Evolutionary conservation across 106 monocot species (phyloP).

Genomic region (Allium cepa): DNA sequence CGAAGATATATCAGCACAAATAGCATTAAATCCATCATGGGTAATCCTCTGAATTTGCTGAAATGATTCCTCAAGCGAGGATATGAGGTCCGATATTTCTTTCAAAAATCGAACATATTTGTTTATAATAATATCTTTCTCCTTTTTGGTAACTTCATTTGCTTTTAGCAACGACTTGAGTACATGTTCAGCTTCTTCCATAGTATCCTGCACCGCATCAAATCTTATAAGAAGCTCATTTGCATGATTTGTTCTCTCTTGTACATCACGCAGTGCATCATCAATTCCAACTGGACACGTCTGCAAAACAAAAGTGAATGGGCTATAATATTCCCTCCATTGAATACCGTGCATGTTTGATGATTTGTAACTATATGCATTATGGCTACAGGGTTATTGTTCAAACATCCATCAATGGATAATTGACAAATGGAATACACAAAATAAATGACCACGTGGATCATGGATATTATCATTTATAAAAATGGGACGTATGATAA

Average conservation of each 20-base stretch:
- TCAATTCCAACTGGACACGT: background rate
- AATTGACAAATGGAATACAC: too few species aligned
- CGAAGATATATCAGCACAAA: constrained; percentile 18
- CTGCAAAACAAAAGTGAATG: too few species aligned
- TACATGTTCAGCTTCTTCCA: constrained; percentile 65
- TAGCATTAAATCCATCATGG: constrained; percentile 19
- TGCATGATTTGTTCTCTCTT: constrained; percentile 25
- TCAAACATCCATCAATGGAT: background rate
- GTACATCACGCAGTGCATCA: constrained; percentile 6
- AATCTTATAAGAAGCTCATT: constrained; percentile 29
- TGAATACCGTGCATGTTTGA: too few species aligned
- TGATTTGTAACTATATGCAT: background rate
- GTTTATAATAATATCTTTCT: constrained; percentile 29
- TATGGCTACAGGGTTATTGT: background rate
- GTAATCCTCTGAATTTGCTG: constrained; percentile 17
- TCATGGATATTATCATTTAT: too few species aligned
- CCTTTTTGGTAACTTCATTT: constrained; percentile 37
- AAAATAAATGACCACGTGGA: too few species aligned
- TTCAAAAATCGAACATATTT: constrained; percentile 14
- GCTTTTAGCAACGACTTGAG: constrained; percentile 40
- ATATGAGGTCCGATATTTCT: constrained; percentile 12
- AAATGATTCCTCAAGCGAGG: constrained; percentile 29
- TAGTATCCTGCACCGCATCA: constrained; percentile 53
- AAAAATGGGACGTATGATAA: too few species aligned
- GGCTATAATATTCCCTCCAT: too few species aligned